Base-by-base conservation (phyloP, 305 asterid species). In the Withania somnifera region DNA sequence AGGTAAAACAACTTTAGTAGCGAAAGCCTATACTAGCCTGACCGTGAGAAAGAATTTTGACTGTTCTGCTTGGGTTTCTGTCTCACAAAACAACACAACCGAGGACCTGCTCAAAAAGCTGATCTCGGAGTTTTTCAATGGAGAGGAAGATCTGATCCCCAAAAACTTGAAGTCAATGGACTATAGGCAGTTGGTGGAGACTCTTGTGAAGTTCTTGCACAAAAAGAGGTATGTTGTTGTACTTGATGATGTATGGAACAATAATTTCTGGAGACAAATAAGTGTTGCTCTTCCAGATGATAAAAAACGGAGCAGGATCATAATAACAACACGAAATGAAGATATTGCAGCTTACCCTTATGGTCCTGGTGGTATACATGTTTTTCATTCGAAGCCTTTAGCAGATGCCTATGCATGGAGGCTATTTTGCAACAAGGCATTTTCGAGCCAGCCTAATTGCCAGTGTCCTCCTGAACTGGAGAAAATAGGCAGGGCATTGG, bases 271-370 rank as follows among this genome's bases (percentile, higher is more conserved):
- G 78, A 51, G 51, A 24, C 63, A 45, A 63, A 1, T 80, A 63
- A 26, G 50, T n/a, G 82, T 76, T 61, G 82, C 84, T 11, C 82
- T 84, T 34, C 84, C 87, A 0, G 84, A 84, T 24, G 40, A 75
- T 32, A 36, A 81, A 63, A 63, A 66, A 10, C 50, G 78, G 26
- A 63, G 82, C 26, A 38, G 84, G 38, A 28, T 84, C 13, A 80
- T 84, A 7, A 69, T 81, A 34, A 84, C 87, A 32, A 84, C 87
- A 3, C 84, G 84, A 11, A 75, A 75, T 47, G 87, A 73, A 58
- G 86, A 84, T 34, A 80, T 80, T 57, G 86, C 86, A 57, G 32
- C 82, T 24, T 71, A 20, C 45, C 78, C 84, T 14, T 80, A 80
- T 36, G 81, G 84, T 54, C 69, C 76, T 6, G 80, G 82, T 17